Conservation (phyloP, 2,329 filamentous ascomycete genomes). For the Pestalotiopsis sp. region DNA sequence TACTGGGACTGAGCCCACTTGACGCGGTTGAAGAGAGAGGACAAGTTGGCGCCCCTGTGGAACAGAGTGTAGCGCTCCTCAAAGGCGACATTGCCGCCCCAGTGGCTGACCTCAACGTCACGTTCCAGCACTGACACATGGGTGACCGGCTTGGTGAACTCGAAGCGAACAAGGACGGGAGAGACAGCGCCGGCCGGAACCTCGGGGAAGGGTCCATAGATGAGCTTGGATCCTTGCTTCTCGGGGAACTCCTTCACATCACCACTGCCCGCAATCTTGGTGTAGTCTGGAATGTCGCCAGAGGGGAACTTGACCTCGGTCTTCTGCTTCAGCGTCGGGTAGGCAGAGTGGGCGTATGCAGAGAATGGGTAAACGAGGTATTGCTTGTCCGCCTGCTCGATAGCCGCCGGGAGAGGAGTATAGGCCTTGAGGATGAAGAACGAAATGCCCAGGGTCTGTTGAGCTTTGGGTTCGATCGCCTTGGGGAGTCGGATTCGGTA, state of each 20-base stretch:
- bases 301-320: slow-evolving; percentile 91
- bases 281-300: slow-evolving; percentile 81
- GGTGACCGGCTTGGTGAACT: slow-evolving; percentile 90
- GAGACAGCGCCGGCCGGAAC: slow-evolving; percentile 76
- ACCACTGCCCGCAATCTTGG: slow-evolving; percentile 67
- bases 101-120: slow-evolving; percentile 94
- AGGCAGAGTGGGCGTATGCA: slow-evolving; percentile 81
- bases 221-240: slow-evolving; percentile 83
- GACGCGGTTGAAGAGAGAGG: slow-evolving; percentile 73
- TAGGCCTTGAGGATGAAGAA: slow-evolving; percentile 83
- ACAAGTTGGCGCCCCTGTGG: slow-evolving; percentile 82
- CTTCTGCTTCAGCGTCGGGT: slow-evolving; percentile 89
- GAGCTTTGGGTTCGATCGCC: slow-evolving; percentile 73
- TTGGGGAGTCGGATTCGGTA: slow-evolving; percentile 80
- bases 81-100: slow-evolving; percentile 94
- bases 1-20: slow-evolving; percentile 75
- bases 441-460: slow-evolving; percentile 85
- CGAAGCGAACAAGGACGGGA: slow-evolving; percentile 81
- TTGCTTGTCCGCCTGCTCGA: slow-evolving; percentile 84
- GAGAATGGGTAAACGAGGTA: slow-evolving; percentile 86
- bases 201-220: slow-evolving; percentile 86
- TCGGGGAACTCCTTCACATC: slow-evolving; percentile 67
- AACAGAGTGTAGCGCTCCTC: slow-evolving; percentile 91
- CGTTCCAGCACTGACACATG: slow-evolving; percentile 81
- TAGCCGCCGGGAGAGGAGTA: slow-evolving; percentile 75